phyloP scores from a whole-genome alignment of 805 yeast genomes.

The Starmerella etchellsii region DNA sequence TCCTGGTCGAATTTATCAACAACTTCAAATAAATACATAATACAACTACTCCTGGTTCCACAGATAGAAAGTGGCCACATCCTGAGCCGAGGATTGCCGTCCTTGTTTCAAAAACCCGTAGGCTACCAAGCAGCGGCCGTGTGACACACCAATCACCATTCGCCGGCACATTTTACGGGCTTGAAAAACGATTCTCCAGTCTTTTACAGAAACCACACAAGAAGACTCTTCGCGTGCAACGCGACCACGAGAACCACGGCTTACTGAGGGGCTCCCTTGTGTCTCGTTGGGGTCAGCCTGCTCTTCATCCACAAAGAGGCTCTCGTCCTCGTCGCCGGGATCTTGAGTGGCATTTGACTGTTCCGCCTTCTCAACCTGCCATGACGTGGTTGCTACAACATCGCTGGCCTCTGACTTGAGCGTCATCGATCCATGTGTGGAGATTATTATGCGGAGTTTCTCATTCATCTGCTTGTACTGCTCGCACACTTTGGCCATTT shows the following conservation, averaged over 20 bases:
- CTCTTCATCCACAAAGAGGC: constrained; percentile 6
- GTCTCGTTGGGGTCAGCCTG: neutral
- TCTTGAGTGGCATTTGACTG: constrained; percentile 4
- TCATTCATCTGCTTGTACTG: constrained; percentile 23
- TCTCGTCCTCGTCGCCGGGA: constrained; percentile 3
- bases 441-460: constrained; percentile 18
- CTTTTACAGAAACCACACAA: constrained; percentile 11
- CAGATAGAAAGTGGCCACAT: constrained; percentile 15
- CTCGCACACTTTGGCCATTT: constrained; percentile 25
- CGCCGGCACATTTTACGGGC: constrained; percentile 14
- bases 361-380: constrained; percentile 21
- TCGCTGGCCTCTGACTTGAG: constrained; percentile 20
- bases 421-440: constrained; percentile 19
- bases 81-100: constrained; percentile 4
- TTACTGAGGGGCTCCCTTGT: neutral
- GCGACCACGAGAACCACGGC: too few relatives aligned
- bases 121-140: constrained; percentile 10
- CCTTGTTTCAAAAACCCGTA: constrained; percentile 14
- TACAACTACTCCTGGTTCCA: constrained; percentile 8
- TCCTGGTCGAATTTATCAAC: constrained; percentile 12
- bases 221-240: neutral
- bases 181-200: constrained; percentile 15
- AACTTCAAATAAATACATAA: constrained; percentile 2
- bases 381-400: constrained; percentile 23
- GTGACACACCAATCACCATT: constrained; percentile 15